Evolutionary conservation across 768 basidiomycete species (phyloP).

Genomic region (Boletus huronensis): DNA sequence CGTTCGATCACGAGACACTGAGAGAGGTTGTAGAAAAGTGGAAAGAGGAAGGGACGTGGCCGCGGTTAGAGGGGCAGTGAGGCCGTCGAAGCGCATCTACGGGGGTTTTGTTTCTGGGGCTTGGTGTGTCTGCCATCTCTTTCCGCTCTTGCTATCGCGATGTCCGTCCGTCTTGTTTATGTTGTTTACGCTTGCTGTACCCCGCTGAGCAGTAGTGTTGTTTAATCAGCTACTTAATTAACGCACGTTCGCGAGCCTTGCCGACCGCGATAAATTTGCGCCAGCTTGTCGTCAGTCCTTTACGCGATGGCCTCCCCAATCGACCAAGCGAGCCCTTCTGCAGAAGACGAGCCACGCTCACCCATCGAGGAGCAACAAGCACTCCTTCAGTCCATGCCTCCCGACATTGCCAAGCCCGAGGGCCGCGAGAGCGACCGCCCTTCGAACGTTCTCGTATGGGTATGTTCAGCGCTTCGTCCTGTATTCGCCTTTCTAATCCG

Average conservation of each 20-base stretch:
- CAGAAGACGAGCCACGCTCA: background rate
- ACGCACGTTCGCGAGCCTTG: no score
- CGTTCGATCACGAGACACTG: conserved; percentile 58
- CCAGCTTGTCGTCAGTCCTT: background rate
- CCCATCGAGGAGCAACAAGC: conserved; percentile 13
- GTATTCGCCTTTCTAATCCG: background rate
- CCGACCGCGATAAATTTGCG: background rate
- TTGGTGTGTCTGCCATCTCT: conserved; percentile 14
- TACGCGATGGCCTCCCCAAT: conserved; percentile 1
- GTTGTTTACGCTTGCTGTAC: conserved; percentile 24
- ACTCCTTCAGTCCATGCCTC: conserved; percentile 22
- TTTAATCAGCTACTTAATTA: conserved; percentile 21
- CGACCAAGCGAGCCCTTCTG: background rate
- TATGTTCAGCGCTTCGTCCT: conserved; percentile 23
- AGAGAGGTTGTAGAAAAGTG: conserved; percentile 75
- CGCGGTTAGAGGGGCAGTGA: conserved; percentile 22
- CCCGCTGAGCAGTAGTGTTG: conserved; percentile 23
- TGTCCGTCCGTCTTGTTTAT: conserved; percentile 13
- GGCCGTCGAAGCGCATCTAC: conserved; percentile 7
- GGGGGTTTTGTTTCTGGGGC: conserved; percentile 15
- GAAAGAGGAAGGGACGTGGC: conserved; percentile 61
- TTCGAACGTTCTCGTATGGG: conserved; percentile 36
- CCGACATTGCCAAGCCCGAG: conserved; percentile 34
- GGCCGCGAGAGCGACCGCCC: conserved; percentile 36
- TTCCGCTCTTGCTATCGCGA: conserved; percentile 7